Percentiles rank a stretch among this genome's conserved stretches.
Conservation (phyloP, 2,329 filamentous ascomycete genomes). For the Chaetomiaceae sp. region DNA sequence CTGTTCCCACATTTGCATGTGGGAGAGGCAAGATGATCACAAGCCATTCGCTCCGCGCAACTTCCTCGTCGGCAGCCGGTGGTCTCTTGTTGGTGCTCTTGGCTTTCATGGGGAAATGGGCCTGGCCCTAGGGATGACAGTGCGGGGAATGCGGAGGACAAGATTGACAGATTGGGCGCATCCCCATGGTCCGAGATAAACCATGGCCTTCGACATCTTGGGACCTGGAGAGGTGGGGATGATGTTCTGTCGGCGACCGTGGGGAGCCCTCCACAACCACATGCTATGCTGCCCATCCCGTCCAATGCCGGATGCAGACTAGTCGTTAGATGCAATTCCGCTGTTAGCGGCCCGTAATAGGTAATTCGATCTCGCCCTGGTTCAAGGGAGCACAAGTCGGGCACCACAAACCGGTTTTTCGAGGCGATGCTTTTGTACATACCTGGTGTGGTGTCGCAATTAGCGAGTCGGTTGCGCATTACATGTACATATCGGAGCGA, state of each 20-base stretch:
- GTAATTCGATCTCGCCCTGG: too few relatives aligned
- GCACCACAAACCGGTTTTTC: slow-evolving; percentile 6
- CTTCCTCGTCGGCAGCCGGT: background rate
- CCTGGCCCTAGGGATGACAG: background rate
- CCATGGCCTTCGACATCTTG: slow-evolving; percentile 3
- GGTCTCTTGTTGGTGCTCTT: background rate
- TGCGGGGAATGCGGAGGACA: slow-evolving; percentile 13
- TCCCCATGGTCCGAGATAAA: background rate
- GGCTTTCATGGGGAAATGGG: slow-evolving; percentile 4
- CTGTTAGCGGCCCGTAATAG: too few relatives aligned
- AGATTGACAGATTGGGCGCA: too few relatives aligned
- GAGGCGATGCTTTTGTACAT: background rate
- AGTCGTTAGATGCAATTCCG: slow-evolving; percentile 1
- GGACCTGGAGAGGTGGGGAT: background rate
- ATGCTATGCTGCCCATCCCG: background rate
- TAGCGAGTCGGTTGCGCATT: too few relatives aligned
- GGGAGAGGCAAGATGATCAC: background rate
- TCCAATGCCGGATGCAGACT: background rate
- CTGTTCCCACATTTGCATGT: background rate
- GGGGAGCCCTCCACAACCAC: background rate
- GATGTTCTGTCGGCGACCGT: slow-evolving; percentile 1
- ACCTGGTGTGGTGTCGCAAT: background rate
- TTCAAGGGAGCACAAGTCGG: background rate
- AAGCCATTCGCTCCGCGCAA: background rate
- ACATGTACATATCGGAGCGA: too few relatives aligned